Evolutionary conservation across 2,329 filamentous ascomycete species (phyloP).

Genomic region (Daldinia sp.): DNA sequence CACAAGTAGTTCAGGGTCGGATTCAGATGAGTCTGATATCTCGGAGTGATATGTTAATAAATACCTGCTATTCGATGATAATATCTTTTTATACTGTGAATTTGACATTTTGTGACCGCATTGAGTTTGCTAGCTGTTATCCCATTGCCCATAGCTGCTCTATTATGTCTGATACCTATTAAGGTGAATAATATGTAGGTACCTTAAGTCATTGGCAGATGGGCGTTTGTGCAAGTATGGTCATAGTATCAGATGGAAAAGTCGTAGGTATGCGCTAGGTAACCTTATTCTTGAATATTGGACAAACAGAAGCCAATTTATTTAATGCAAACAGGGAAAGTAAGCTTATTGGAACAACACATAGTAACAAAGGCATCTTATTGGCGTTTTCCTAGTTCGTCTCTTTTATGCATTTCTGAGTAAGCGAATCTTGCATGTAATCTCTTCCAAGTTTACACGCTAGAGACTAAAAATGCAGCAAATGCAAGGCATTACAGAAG

Average conservation of each 20-base stretch:
- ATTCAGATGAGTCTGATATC: conserved; percentile 40
- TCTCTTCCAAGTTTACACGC: no score
- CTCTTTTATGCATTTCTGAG: no score
- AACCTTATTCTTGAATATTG: neutral
- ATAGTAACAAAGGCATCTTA: no score
- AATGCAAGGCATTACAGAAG: no score
- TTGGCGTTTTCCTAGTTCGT: neutral
- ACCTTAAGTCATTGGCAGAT: no score
- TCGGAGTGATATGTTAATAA: conserved; percentile 24
- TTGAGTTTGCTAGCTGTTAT: neutral
- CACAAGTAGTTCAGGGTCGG: conserved; percentile 54
- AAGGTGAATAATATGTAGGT: neutral
- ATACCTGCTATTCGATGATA: neutral
- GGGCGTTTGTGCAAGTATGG: no score
- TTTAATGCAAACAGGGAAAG: neutral
- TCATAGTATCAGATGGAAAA: neutral
- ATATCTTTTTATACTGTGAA: neutral
- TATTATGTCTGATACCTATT: neutral
- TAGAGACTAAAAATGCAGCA: no score
- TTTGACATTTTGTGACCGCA: neutral
- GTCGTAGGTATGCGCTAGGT: neutral
- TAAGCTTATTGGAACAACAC: neutral
- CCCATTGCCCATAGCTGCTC: no score
- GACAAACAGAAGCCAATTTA: neutral
- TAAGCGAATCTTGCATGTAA: neutral